Conservation (phyloP, 225 moss, liverwort and hornwort species). For the Straminergon stramineum region DNA sequence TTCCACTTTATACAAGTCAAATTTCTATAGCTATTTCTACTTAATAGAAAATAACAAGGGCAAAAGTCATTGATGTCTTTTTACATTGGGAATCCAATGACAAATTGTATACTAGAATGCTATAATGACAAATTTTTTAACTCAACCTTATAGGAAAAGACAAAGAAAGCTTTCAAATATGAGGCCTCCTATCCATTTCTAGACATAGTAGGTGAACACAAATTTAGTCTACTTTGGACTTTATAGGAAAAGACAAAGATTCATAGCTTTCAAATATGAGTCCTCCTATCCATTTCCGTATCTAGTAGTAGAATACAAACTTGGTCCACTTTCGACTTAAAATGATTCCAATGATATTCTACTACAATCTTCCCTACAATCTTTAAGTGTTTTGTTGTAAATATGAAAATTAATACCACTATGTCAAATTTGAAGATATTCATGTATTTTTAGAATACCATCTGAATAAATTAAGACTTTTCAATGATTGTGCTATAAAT, state of each 20-base stretch:
- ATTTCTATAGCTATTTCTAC: background rate
- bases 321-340: no score
- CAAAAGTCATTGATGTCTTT: background rate
- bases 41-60: background rate
- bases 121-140: background rate
- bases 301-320: background rate
- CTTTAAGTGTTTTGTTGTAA: background rate
- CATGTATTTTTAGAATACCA: background rate
- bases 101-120: background rate
- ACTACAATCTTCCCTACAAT: background rate
- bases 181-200: background rate
- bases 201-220: background rate
- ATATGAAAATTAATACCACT: no score
- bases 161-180: background rate
- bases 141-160: background rate
- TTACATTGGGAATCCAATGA: no score
- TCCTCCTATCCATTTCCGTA: background rate
- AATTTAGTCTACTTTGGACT: no score
- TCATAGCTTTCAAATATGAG: background rate
- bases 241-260: background rate
- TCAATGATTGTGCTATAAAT: background rate
- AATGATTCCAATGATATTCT: accelerated
- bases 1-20: no score
- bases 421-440: no score
- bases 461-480: background rate